Evolutionary conservation across 306 rosid genomes (phyloP), one percentile per base, ranked within the genome.

Genomic region (Cucumis melo): DNA sequence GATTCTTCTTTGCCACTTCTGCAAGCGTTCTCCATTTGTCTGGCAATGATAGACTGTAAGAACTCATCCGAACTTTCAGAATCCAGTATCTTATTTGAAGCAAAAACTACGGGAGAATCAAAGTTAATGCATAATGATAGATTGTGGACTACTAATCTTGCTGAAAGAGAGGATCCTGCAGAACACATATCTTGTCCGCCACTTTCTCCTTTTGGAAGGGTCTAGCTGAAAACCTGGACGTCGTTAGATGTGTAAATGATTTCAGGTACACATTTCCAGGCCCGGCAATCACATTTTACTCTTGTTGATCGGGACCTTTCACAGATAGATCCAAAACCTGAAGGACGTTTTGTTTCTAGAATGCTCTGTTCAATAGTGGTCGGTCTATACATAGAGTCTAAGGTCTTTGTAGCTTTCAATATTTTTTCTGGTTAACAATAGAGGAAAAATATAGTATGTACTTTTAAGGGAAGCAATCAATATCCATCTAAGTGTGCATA

Each of bases 11-110:
- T 95, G 68, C 81, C 98, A 58, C 83, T 80, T 78, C 77, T 95
- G 85, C 99, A 88, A 88, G 99, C 98, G 51, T 92, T 95, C 86
- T 92, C 97, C 78, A 86, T 89, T 48, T 87, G 97, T 91, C 81
- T 89, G 85, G 92, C 98, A 11, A 84, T 89, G 78, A 78, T 95
- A 78, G 96, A 95, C 74, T 53, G 96, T 81, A 81, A 78, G 87
- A 88, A 85, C 71, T 84, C 85, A 56, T 63, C 74, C 55, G 87
- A 86, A 81, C 85, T 67, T 79, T 80, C 82, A 17, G 90, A 83
- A 79, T 68, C 89, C 36, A 84, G 83, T 74, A 81, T 82, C 77
- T 79, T 72, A 15, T 16, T 76, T 41, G 91, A 86, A 81, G 92
- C 73, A 76, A 88, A 80, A 62, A 50, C 81, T 78, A 67, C 27